A percentile compares a stretch with the other conserved stretches of the same genome.
Evolutionary conservation across 495 filamentous ascomycete species (phyloP).

Genomic region (Neohortaea acidophila): DNA sequence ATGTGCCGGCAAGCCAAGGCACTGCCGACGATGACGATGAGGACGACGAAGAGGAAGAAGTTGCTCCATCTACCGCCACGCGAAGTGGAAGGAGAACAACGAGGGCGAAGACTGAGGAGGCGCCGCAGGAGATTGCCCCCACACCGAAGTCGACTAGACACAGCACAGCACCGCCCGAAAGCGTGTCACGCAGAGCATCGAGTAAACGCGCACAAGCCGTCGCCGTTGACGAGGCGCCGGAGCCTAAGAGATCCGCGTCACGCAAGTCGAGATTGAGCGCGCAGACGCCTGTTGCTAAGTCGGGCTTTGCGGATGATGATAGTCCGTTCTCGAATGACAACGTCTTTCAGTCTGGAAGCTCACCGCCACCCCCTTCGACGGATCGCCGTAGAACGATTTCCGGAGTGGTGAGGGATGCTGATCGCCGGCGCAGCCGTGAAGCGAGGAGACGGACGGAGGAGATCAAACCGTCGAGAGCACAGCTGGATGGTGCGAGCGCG

Average conservation of each 20-base stretch:
- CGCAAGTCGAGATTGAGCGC: conserved; percentile 12
- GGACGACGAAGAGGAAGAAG: conserved; percentile 27
- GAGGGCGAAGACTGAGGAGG: conserved; percentile 12
- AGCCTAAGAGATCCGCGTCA: conserved; percentile 10
- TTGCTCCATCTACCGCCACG: conserved; percentile 31
- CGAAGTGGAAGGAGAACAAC: conserved; percentile 20
- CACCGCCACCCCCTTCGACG: conserved; percentile 32
- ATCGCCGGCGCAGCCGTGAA: conserved; percentile 35
- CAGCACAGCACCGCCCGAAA: conserved; percentile 34
- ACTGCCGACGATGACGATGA: conserved; percentile 32
- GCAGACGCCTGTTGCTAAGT: conserved; percentile 33
- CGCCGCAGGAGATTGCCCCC: conserved; percentile 13
- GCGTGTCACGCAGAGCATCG: conserved; percentile 28
- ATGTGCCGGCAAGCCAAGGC: conserved; percentile 48
- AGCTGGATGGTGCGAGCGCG: conserved; percentile 26
- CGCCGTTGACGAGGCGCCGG: conserved; percentile 28
- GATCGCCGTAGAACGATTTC: conserved; percentile 33
- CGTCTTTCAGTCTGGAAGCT: conserved; percentile 81
- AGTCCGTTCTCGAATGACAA: conserved; percentile 75
- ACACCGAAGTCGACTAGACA: conserved; percentile 24
- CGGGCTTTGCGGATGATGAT: conserved; percentile 28
- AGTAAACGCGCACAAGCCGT: conserved; percentile 41
- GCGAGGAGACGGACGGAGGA: conserved; percentile 29
- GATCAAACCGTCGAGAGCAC: conserved; percentile 18
- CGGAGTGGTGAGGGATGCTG: conserved; percentile 14